Evolutionary conservation across 129 eudicot species (phyloP), one percentile per base, ranked within the genome.

Genomic region (Escallonia herrerae): DNA sequence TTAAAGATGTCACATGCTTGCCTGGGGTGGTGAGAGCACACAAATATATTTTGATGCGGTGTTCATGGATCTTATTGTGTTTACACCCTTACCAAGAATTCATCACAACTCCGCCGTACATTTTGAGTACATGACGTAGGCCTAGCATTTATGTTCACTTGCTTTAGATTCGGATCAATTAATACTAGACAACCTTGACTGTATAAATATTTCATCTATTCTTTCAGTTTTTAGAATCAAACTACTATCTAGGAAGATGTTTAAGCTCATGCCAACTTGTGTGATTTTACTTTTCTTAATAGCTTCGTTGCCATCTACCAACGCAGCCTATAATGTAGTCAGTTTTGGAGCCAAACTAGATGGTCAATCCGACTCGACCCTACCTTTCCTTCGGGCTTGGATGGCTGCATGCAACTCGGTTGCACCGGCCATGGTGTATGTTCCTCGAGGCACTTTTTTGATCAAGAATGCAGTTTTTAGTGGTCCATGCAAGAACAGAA

Each of bases 241-340:
- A 3, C 12, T 5, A 1, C 39, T 55, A 5, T 55, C 37, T 55
- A n/a, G 3, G 4, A 55, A 55, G 15, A 55, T 55, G 60, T 14
- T 38, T 55, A 55, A 15, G 60, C 60, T n/a, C 39, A 3, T 15
- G 2, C 2, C 15, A 55, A 14, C 6, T 15, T 55, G 39, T 5
- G 11, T 12, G 7, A 4, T 55, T 4, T 14, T 55, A 3, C 6
- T 15, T 55, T 55, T 15, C 6, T 3, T 6, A 4, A n/a, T 67
- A 10, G 56, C 67, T 13, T 8, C 63, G 46, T 52, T 73, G 33
- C 62, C 53, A 22, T 42, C 51, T 22, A 69, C 15, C 15, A 60
- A 74, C 46, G 87, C 82, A 64, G 82, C 82, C 45, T 83, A 75
- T 70, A 83, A 83, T 72, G 95, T 87, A 64, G 77, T 81, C n/a